Evolutionary conservation across 805 yeast genomes (phyloP).

Genomic region (Jamesozyma hellenica): DNA sequence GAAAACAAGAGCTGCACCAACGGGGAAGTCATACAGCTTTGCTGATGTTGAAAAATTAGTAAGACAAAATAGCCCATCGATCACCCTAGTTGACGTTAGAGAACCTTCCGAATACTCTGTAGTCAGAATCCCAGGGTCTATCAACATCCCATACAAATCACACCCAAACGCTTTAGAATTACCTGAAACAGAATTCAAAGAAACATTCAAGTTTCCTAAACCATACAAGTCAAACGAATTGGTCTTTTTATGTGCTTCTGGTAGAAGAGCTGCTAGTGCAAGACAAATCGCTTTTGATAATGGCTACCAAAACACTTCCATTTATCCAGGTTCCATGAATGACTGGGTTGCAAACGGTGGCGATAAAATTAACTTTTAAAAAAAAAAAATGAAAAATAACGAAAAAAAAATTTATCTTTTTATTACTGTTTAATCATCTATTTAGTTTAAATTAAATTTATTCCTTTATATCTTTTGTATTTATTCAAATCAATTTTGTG

Average conservation of each 20-base stretch:
- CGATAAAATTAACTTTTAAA: slow-evolving; percentile 8
- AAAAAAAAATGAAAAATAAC: not conserved
- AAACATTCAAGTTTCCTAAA: slow-evolving; percentile 64
- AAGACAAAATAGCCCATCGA: slow-evolving; percentile 32
- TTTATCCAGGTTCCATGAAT: slow-evolving; percentile 72
- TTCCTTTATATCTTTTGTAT: too few relatives aligned
- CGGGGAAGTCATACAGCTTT: slow-evolving; percentile 34
- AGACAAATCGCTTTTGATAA: slow-evolving; percentile 75
- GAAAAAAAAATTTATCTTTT: too few relatives aligned
- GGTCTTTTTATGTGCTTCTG: slow-evolving; percentile 78
- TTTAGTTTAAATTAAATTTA: too few relatives aligned
- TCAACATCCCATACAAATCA: slow-evolving; percentile 74
- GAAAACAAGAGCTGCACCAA: not conserved
- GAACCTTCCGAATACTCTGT: slow-evolving; percentile 64
- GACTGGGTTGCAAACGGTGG: slow-evolving; percentile 52
- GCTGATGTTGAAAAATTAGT: slow-evolving; percentile 41
- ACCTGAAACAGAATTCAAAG: slow-evolving; percentile 56
- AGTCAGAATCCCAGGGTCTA: slow-evolving; percentile 74
- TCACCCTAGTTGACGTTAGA: slow-evolving; percentile 68
- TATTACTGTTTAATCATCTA: too few relatives aligned
- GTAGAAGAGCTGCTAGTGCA: slow-evolving; percentile 73
- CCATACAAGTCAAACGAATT: slow-evolving; percentile 55
- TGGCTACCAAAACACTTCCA: slow-evolving; percentile 67
- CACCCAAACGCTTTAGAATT: slow-evolving; percentile 79
- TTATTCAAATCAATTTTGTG: too few relatives aligned